phyloP scores from a whole-genome alignment of 352 stramenopile species.

The Thalassiosira exigua region DNA sequence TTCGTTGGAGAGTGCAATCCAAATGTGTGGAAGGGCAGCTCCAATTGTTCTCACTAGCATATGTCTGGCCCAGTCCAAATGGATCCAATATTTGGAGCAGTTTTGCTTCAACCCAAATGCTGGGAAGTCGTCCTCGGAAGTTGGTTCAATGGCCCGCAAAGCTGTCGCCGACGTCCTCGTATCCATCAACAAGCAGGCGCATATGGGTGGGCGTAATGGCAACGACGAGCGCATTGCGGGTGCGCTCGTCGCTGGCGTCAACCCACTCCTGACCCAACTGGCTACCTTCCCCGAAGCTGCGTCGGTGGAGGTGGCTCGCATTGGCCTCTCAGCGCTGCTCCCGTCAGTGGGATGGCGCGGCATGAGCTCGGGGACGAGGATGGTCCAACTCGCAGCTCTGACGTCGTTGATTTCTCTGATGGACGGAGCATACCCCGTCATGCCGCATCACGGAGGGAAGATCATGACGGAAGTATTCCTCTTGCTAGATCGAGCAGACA shows the following conservation, averaged over 20 bases:
- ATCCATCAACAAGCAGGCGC: slow-evolving; percentile 22
- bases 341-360: slow-evolving; percentile 61
- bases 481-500: slow-evolving; percentile 40
- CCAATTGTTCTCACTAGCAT: slow-evolving; percentile 30
- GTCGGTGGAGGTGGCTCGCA: slow-evolving; percentile 64
- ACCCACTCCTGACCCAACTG: slow-evolving; percentile 64
- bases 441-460: slow-evolving; percentile 68
- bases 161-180: slow-evolving; percentile 23
- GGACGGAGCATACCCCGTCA: slow-evolving; percentile 66
- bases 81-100: slow-evolving; percentile 37
- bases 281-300: slow-evolving; percentile 42
- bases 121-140: slow-evolving; percentile 2
- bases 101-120: slow-evolving; percentile 6
- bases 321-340: slow-evolving; percentile 64
- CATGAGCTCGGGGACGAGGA: slow-evolving; percentile 29
- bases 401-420: slow-evolving; percentile 65
- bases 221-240: slow-evolving; percentile 45
- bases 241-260: slow-evolving; percentile 60
- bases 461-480: slow-evolving; percentile 68
- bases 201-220: slow-evolving; percentile 24
- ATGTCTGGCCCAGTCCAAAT: slow-evolving; percentile 51
- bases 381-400: slow-evolving; percentile 49
- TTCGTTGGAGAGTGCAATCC: slow-evolving; percentile 36
- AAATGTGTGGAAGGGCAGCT: slow-evolving; percentile 27
- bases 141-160: slow-evolving; percentile 25